A percentile compares a stretch with the other conserved stretches of the same genome.
These are phyloP conservation scores for Inosperma sp. DNA, from an alignment of 768 basidiomycete species.

Conservation along the genomic window DNA sequence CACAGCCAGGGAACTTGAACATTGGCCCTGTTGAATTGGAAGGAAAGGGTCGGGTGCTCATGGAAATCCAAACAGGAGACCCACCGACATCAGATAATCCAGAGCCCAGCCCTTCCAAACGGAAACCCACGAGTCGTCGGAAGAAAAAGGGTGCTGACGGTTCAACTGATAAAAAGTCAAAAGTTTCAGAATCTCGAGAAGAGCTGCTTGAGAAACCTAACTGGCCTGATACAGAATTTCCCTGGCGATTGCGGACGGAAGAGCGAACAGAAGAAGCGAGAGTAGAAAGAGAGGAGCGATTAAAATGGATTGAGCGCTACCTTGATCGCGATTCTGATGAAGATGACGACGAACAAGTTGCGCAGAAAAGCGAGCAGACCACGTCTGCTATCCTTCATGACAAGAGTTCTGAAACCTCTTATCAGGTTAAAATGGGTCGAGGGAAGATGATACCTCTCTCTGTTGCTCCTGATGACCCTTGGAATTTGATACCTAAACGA, in stretches of 20 bases:
- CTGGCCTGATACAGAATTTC: constrained; percentile 77
- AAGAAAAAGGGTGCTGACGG: constrained; percentile 48
- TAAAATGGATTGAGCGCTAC: constrained; percentile 66
- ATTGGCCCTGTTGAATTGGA: constrained; percentile 63
- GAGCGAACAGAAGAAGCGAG: constrained; percentile 49
- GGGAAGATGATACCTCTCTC: constrained; percentile 60
- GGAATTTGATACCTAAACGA: constrained; percentile 23
- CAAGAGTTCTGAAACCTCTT: neutral
- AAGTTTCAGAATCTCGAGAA: constrained; percentile 23
- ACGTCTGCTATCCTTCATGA: neutral
- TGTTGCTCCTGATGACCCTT: constrained; percentile 35
- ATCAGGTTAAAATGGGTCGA: constrained; percentile 32
- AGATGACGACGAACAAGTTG: constrained; percentile 40
- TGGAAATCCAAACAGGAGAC: constrained; percentile 49
- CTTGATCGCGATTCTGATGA: constrained; percentile 70
- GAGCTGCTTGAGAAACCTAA: constrained; percentile 50
- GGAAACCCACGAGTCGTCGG: constrained; percentile 37
- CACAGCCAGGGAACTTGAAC: constrained; percentile 32
- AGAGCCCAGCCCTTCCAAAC: constrained; percentile 35
- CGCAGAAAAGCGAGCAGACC: neutral
- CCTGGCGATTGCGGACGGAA: constrained; percentile 64
- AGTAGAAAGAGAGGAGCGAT: constrained; percentile 53
- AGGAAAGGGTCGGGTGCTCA: constrained; percentile 66
- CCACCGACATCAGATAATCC: constrained; percentile 23
- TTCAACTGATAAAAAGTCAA: constrained; percentile 30